Evolutionary conservation across 108 stramenopile genomes (phyloP).

Genomic region (Cyclotella kingstonii): DNA sequence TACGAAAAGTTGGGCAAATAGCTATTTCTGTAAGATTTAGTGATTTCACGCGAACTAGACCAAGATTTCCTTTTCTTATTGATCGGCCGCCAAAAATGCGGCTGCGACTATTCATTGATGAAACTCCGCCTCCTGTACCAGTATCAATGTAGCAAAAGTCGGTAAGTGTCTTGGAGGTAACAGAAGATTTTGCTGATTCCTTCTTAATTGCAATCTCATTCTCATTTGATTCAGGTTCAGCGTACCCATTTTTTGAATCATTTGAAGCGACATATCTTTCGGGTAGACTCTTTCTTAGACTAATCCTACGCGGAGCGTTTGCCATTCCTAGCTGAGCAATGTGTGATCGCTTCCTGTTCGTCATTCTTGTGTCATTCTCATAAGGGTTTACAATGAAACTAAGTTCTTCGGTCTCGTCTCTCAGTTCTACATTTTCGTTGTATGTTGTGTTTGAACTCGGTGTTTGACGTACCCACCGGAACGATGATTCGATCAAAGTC

Average conservation of each 20-base stretch:
- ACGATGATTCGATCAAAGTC: background rate
- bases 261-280: too few species aligned
- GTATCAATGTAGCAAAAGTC: constrained; percentile 63
- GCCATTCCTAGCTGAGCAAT: too few species aligned
- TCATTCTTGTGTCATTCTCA: too few species aligned
- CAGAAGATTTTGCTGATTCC: background rate
- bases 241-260: too few species aligned
- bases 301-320: too few species aligned
- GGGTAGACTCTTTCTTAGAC: too few species aligned
- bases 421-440: too few species aligned
- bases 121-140: constrained; percentile 26
- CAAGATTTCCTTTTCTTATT: constrained; percentile 42
- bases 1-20: constrained; percentile 61
- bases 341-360: too few species aligned
- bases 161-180: constrained; percentile 39
- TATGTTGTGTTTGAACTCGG: background rate
- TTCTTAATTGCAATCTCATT: background rate
- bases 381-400: too few species aligned
- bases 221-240: background rate
- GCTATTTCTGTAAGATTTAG: constrained; percentile 38
- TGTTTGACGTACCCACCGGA: constrained; percentile 5
- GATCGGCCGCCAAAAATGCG: background rate
- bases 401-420: background rate
- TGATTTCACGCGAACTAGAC: constrained; percentile 62
- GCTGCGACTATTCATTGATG: constrained; percentile 9